Percentiles rank a stretch among this genome's conserved stretches.
Evolutionary conservation across 306 rosid genomes (phyloP).

Genomic region (Geum urbanum): DNA sequence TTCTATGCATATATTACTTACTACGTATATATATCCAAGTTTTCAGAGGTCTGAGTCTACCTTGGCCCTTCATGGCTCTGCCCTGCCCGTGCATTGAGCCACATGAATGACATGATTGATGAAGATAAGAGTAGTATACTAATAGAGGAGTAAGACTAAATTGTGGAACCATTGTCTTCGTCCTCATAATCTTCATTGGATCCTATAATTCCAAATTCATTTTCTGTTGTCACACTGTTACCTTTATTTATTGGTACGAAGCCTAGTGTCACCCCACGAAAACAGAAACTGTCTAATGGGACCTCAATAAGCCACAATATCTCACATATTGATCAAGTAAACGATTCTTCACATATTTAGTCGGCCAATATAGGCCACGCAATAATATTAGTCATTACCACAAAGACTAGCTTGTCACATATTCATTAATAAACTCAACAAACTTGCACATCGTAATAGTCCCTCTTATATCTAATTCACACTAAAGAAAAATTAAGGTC

Average conservation of each 20-base stretch:
- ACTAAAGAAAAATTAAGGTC: too few species aligned
- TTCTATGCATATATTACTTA: too few species aligned
- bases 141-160: not conserved
- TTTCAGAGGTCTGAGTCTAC: too few species aligned
- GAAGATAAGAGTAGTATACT: not conserved
- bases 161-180: not conserved
- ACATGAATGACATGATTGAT: too few species aligned
- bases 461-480: too few species aligned
- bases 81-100: too few species aligned
- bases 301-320: not conserved
- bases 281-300: not conserved
- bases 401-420: too few species aligned
- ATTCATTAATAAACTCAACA: too few species aligned
- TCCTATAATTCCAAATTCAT: not conserved
- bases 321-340: not conserved
- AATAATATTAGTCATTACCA: not conserved
- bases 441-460: too few species aligned
- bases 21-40: too few species aligned
- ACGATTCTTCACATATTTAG: conserved; percentile 1
- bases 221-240: not conserved
- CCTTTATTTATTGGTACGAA: not conserved
- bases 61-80: too few species aligned
- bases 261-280: not conserved
- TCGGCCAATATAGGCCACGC: not conserved
- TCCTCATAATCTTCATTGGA: not conserved